Evolutionary conservation across 352 stramenopile genomes (phyloP).

Genomic region (Phytophthora aleatoria): DNA sequence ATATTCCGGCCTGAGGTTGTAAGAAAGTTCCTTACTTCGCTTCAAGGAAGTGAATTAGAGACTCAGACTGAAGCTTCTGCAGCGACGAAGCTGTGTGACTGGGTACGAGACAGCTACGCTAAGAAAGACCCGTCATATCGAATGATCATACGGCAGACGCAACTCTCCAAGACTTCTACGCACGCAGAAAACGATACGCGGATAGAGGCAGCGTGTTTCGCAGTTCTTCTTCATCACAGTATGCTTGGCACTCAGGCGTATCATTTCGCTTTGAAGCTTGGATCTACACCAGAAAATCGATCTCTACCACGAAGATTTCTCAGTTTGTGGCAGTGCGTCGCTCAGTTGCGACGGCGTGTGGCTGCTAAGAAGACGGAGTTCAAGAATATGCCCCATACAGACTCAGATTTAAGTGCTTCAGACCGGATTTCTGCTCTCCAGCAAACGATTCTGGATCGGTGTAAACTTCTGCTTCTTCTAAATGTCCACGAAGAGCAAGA

Average conservation of each 20-base stretch:
- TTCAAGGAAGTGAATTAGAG: slow-evolving; percentile 29
- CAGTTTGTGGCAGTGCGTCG: slow-evolving; percentile 55
- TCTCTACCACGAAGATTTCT: slow-evolving; percentile 37
- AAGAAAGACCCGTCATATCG: slow-evolving; percentile 65
- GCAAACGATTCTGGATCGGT: slow-evolving; percentile 45
- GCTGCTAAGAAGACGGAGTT: slow-evolving; percentile 51
- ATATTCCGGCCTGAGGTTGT: slow-evolving; percentile 30
- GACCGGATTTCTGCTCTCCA: slow-evolving; percentile 34
- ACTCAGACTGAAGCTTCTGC: background rate
- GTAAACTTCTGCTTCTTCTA: slow-evolving; percentile 44
- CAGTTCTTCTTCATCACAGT: slow-evolving; percentile 64
- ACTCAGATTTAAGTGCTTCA: background rate
- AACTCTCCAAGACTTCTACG: slow-evolving; percentile 21
- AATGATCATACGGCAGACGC: slow-evolving; percentile 60
- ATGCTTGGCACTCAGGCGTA: slow-evolving; percentile 32
- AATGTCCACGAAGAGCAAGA: slow-evolving; percentile 37
- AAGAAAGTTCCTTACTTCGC: slow-evolving; percentile 27
- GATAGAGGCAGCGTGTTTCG: slow-evolving; percentile 65
- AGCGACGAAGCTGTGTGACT: slow-evolving; percentile 47
- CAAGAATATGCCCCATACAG: slow-evolving; percentile 28
- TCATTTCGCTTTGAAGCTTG: slow-evolving; percentile 34
- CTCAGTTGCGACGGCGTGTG: slow-evolving; percentile 49
- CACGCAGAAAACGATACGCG: slow-evolving; percentile 37
- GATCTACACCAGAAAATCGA: background rate
- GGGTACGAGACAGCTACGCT: slow-evolving; percentile 54